Percentiles rank a stretch among this genome's conserved stretches.
These are phyloP conservation scores for Fusarium phyllophilum DNA, from an alignment of 2,329 filamentous ascomycete species.

Conservation along the genomic window DNA sequence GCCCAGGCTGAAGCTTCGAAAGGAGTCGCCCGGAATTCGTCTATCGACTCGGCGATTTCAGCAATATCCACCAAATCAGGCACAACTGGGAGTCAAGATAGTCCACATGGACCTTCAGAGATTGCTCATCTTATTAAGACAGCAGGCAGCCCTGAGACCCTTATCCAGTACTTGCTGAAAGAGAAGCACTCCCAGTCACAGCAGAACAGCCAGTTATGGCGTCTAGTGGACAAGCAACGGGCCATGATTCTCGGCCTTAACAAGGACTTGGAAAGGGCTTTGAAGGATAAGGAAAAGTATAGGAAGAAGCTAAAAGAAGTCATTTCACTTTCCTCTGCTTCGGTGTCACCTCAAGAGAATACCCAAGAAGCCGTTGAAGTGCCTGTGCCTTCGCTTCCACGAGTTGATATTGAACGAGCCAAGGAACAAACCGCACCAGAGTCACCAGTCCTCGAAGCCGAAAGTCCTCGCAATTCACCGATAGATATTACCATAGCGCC, in stretches of 20 bases:
- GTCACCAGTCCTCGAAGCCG: slow-evolving; percentile 62
- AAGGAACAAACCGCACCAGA: slow-evolving; percentile 48
- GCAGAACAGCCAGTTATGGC: slow-evolving; percentile 94
- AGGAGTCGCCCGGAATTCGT: slow-evolving; percentile 75
- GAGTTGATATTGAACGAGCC: slow-evolving; percentile 40
- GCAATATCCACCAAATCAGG: slow-evolving; percentile 71
- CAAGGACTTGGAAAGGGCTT: slow-evolving; percentile 87
- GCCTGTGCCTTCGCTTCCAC: slow-evolving; percentile 29
- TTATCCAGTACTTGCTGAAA: slow-evolving; percentile 87
- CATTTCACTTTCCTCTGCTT: slow-evolving; percentile 54
- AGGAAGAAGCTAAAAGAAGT: slow-evolving; percentile 88
- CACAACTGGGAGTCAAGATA: slow-evolving; percentile 66
- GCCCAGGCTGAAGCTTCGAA: slow-evolving; percentile 54
- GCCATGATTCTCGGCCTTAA: slow-evolving; percentile 94
- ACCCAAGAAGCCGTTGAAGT: slow-evolving; percentile 15
- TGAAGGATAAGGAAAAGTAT: slow-evolving; percentile 96
- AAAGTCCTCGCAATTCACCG: slow-evolving; percentile 65
- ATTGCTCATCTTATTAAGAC: slow-evolving; percentile 82
- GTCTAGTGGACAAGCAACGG: slow-evolving; percentile 94
- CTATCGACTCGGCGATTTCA: slow-evolving; percentile 94
- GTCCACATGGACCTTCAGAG: slow-evolving; percentile 72
- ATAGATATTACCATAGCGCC: slow-evolving; percentile 68
- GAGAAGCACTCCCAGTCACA: slow-evolving; percentile 90
- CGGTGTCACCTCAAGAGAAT: slow-evolving; percentile 41
- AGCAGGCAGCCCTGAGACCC: slow-evolving; percentile 88